Evolutionary conservation across 495 filamentous ascomycete genomes (phyloP).

Genomic region (Hypoxylon perforatum): DNA sequence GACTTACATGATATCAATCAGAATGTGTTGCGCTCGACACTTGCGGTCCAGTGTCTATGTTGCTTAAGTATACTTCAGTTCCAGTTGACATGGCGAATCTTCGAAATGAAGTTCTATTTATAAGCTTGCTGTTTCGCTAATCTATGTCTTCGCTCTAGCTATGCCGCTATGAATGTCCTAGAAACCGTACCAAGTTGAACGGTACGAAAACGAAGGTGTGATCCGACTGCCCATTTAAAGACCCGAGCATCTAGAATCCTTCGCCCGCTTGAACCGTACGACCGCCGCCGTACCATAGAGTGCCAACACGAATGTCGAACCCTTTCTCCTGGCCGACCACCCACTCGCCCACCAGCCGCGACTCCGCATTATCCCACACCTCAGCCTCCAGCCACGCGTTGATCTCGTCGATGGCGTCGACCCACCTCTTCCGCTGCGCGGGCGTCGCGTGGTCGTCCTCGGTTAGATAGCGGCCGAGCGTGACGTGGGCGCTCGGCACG

Average conservation of each 20-base stretch:
- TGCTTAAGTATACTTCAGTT: too few relatives aligned
- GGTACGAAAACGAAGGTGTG: too few relatives aligned
- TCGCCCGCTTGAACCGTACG: conserved; percentile 70
- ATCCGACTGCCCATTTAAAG: not conserved
- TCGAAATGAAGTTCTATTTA: too few relatives aligned
- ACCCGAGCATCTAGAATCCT: conserved; percentile 58
- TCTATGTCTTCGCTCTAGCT: too few relatives aligned
- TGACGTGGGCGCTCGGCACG: conserved; percentile 88
- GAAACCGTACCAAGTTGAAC: not conserved
- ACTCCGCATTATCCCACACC: conserved; percentile 69
- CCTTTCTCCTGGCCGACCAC: conserved; percentile 81
- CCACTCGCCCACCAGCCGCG: conserved; percentile 67
- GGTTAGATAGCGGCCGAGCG: conserved; percentile 81
- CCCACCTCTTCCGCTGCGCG: conserved; percentile 66
- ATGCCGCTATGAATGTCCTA: too few relatives aligned
- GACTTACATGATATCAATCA: too few relatives aligned
- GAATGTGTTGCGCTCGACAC: too few relatives aligned
- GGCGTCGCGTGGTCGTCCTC: conserved; percentile 58
- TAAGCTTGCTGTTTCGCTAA: too few relatives aligned
- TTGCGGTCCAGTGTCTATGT: too few relatives aligned
- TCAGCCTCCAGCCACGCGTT: conserved; percentile 75
- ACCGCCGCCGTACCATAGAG: conserved; percentile 87
- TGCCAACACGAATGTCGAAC: conserved; percentile 74
- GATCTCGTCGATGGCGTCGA: conserved; percentile 76
- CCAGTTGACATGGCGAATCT: too few relatives aligned